A percentile compares a stretch with the other conserved stretches of the same genome.
These are phyloP conservation scores for Syzygium grande DNA, from an alignment of 345 rosid genomes.

Conservation along the genomic window DNA sequence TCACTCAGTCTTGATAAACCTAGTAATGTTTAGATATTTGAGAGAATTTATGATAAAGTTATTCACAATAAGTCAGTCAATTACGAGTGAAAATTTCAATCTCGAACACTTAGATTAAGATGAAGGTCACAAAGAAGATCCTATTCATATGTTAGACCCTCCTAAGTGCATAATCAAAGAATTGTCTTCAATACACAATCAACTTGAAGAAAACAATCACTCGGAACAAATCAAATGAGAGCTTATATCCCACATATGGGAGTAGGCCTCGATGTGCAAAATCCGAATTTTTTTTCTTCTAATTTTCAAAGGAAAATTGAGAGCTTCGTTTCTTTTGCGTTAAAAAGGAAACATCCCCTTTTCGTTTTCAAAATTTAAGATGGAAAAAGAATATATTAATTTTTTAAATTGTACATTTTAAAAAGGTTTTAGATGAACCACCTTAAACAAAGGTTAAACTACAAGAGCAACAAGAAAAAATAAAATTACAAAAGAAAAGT, in stretches of 20 bases:
- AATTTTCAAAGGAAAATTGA: too few relatives aligned
- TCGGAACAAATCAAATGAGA: background rate
- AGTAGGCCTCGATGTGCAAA: background rate
- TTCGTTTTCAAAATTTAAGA: too few relatives aligned
- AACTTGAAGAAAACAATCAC: background rate
- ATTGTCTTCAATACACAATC: background rate
- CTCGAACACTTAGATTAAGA: too few relatives aligned
- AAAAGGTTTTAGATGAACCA: background rate
- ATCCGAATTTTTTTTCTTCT: background rate
- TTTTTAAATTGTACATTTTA: too few relatives aligned
- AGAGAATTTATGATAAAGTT: background rate
- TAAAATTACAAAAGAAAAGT: too few relatives aligned
- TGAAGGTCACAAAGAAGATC: background rate
- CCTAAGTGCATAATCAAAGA: background rate
- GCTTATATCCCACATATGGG: background rate
- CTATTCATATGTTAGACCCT: background rate
- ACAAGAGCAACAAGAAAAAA: too few relatives aligned
- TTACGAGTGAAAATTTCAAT: accelerated
- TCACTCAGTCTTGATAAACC: background rate
- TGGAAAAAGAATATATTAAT: too few relatives aligned
- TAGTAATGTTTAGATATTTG: background rate
- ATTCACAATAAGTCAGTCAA: background rate
- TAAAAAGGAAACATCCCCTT: background rate
- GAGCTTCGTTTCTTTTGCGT: background rate
- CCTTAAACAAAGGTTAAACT: background rate